Percentiles rank a stretch among this genome's conserved stretches.
phyloP scores from a whole-genome alignment of 2,329 filamentous ascomycete genomes.

The Pseudogymnoascus verrucosus region DNA sequence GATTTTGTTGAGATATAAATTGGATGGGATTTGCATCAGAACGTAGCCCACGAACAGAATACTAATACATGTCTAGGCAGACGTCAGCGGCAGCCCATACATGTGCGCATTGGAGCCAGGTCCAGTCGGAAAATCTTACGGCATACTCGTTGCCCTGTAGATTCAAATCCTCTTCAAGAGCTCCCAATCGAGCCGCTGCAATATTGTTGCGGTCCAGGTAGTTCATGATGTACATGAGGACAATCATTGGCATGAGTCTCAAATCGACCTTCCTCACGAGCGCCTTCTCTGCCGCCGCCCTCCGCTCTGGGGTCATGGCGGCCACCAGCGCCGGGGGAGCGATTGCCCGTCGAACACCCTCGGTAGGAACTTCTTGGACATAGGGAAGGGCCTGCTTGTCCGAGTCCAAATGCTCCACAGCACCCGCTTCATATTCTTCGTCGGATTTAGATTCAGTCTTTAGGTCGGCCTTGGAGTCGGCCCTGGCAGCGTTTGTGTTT shows the following conservation, averaged over 20 bases:
- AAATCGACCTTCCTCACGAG: constrained; percentile 58
- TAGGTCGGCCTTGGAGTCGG: background rate
- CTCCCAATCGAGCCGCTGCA: constrained; percentile 44
- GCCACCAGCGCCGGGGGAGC: constrained; percentile 4
- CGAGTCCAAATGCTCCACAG: background rate
- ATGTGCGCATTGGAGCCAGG: background rate
- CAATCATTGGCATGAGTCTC: constrained; percentile 56
- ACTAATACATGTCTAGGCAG: constrained; percentile 32
- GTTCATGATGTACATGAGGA: constrained; percentile 65
- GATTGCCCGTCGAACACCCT: background rate
- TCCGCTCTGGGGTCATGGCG: constrained; percentile 41
- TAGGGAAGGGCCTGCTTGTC: background rate
- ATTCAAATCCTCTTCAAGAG: constrained; percentile 36
- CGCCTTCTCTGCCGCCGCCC: constrained; percentile 43
- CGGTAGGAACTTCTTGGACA: background rate
- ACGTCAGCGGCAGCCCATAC: background rate
- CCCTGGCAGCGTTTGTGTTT: background rate
- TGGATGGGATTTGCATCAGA: constrained; percentile 36
- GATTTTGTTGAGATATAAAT: constrained; percentile 41
- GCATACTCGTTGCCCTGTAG: constrained; percentile 36
- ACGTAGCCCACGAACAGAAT: constrained; percentile 32
- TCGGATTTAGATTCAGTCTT: background rate
- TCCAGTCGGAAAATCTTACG: constrained; percentile 17
- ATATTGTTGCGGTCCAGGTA: constrained; percentile 55
- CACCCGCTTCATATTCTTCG: background rate